Evolutionary conservation across 2,329 filamentous ascomycete species (phyloP), one percentile per base, ranked within the genome.

Genomic region (Gnomoniopsis sp.): DNA sequence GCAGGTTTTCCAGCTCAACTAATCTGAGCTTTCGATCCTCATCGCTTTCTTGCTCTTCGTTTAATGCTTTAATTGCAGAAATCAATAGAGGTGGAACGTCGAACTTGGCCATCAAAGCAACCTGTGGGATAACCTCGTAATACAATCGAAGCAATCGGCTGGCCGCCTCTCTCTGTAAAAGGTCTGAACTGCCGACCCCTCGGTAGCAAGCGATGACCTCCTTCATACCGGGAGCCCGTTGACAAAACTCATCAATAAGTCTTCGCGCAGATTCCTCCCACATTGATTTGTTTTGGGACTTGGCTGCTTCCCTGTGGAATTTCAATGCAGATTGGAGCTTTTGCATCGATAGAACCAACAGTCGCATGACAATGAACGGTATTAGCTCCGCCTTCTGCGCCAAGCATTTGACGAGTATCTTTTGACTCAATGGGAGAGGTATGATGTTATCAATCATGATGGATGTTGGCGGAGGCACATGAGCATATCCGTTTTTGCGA

Each of bases 361-460:
- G 83, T 2, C 92, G 87, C 12, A 92, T 83, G 0, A 89, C 88
- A 64, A 97, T 96, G 67, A 98, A 88, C 1, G 89, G 90, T 34
- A 96, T 84, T 26, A 99, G 79, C 56, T 90, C 86, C 3, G 88
- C 88, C 63, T 88, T 90, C 61, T 89, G 85, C 38, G 89, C 88
- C 38, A 99, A 72, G 68, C 93, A 97, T 62, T 89, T 87, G 12
- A 85, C 85, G 48, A 98, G 78, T 1, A 88, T 87, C 68, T 92
- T 92, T 64, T 92, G 88, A 11, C 84, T 93, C 38, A 98, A 77
- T 0, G 93, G 90, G 26, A 88, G 84, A 3, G 95, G 95, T 11
- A 99, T 76, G 53, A 98, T 86, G 71, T 88, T 96, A 72, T 96
- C 93, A 43, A 98, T 83, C 10, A 93, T 79, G 48, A 95, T 81